Conservation (phyloP, 768 basidiomycete species). For the Thelephora ganbajun region DNA sequence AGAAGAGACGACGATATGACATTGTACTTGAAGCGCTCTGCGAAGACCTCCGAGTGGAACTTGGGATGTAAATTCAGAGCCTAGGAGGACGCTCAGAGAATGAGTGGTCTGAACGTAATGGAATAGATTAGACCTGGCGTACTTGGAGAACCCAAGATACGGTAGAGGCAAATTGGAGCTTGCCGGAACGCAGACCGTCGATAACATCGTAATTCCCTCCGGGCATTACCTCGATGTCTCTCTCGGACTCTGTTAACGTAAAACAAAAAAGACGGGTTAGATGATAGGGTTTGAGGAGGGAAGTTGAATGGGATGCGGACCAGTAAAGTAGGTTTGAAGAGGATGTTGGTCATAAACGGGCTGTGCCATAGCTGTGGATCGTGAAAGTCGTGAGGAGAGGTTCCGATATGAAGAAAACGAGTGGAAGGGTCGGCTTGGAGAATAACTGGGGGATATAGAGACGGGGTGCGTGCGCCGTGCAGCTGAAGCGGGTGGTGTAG, state of each 20-base stretch:
- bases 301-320: constrained; percentile 20
- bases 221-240: neutral
- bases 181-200: constrained; percentile 23
- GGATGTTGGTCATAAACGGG: constrained; percentile 68
- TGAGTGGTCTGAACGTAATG: neutral
- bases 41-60: constrained; percentile 28
- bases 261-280: no score
- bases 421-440: neutral
- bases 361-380: constrained; percentile 44
- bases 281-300: no score
- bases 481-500: no score
- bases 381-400: constrained; percentile 4
- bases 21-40: constrained; percentile 74
- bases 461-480: no score
- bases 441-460: no score
- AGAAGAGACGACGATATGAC: constrained; percentile 70
- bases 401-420: neutral
- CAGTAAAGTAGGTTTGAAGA: constrained; percentile 56
- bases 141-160: neutral
- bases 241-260: neutral
- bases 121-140: neutral
- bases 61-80: neutral
- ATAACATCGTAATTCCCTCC: constrained; percentile 16
- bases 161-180: neutral
- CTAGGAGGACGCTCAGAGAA: constrained; percentile 20